A percentile compares a stretch with the other conserved stretches of the same genome.
Conservation (phyloP, 192 early-diverging fungal species). For the Coemansia umbellata region DNA sequence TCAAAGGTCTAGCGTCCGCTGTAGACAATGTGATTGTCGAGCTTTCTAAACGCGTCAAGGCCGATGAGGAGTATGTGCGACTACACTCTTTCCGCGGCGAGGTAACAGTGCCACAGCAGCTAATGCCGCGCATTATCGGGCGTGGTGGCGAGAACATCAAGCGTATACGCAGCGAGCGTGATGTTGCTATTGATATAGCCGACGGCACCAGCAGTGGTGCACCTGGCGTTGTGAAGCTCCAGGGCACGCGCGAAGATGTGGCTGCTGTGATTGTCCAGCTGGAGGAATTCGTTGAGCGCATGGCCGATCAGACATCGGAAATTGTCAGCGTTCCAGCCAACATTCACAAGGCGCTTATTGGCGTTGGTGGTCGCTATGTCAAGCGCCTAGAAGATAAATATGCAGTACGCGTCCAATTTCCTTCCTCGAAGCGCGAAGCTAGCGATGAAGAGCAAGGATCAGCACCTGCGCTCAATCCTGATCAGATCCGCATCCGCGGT, state of each 20-base stretch:
- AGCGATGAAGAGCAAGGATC: slow-evolving; percentile 59
- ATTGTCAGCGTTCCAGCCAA: slow-evolving; percentile 56
- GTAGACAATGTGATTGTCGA: slow-evolving; percentile 69
- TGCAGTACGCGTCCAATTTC: slow-evolving; percentile 68
- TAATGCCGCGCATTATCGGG: slow-evolving; percentile 80
- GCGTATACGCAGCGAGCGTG: slow-evolving; percentile 69
- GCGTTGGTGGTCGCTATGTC: slow-evolving; percentile 65
- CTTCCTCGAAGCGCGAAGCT: slow-evolving; percentile 47
- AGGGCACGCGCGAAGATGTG: slow-evolving; percentile 75
- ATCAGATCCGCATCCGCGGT: slow-evolving; percentile 79
- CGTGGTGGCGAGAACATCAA: slow-evolving; percentile 81
- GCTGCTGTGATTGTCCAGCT: slow-evolving; percentile 69
- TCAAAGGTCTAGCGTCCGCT: slow-evolving; percentile 76
- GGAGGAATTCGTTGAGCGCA: slow-evolving; percentile 58
- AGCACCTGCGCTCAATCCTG: slow-evolving; percentile 31
- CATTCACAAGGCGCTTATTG: slow-evolving; percentile 71
- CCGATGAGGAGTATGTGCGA: slow-evolving; percentile 66
- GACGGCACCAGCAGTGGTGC: slow-evolving; percentile 4
- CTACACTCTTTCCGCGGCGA: slow-evolving; percentile 68
- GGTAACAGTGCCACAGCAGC: slow-evolving; percentile 66
- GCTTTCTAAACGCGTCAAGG: slow-evolving; percentile 62
- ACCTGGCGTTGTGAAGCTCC: slow-evolving; percentile 62
- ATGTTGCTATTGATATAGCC: slow-evolving; percentile 65
- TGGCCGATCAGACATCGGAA: slow-evolving; percentile 62
- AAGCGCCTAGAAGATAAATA: slow-evolving; percentile 76